Evolutionary conservation across 306 rosid species (phyloP), one percentile per base, ranked within the genome.

Genomic region (Trifolium fragiferum): DNA sequence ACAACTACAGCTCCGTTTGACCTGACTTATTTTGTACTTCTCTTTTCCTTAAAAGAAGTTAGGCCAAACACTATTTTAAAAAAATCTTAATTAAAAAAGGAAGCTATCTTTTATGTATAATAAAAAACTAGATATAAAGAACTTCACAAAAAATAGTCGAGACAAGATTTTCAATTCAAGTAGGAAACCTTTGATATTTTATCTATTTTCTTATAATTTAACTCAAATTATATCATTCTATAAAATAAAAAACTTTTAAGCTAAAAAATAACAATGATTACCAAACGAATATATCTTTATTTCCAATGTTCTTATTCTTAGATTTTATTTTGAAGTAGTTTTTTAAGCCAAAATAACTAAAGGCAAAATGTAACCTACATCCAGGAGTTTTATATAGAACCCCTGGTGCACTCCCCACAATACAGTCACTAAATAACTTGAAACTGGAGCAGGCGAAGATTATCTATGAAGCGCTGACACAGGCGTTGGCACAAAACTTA

Each of bases 1-100:
- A 79, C 68, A 75, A 68, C 82, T 33, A 16, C 3, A 1, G 58
- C 58, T 51, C 21, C 2, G 3, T 16, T 16, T 50, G 57, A 20
- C 21, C 5, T 18, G 10, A 51, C 58, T 16, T 51, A 14, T 13
- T 8, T 51, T 51, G 18, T 51, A 16, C 15, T 43, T 43, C 14
- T 5, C 21, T 50, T 50, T 21, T 51, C 58, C 12, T 18, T 51
- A 51, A 51, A 51, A 51, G 58, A 47, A 51, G 58, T 15, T 18
- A 16, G 58, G 58, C 12, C 58, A 51, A 51, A 51, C 58, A 51
- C 21, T 0, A 7, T 50, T 19, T 51, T 51, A 51, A 51, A 51
- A 51, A 51, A 1, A 18, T 51, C 58, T 8, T 51, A 51, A 16
- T 16, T 49, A 51, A 16, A 16, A 51, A 51, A 8, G 25, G 10